Evolutionary conservation across 2,329 filamentous ascomycete species (phyloP).

Genomic region (Clarireedia monteithiana): DNA sequence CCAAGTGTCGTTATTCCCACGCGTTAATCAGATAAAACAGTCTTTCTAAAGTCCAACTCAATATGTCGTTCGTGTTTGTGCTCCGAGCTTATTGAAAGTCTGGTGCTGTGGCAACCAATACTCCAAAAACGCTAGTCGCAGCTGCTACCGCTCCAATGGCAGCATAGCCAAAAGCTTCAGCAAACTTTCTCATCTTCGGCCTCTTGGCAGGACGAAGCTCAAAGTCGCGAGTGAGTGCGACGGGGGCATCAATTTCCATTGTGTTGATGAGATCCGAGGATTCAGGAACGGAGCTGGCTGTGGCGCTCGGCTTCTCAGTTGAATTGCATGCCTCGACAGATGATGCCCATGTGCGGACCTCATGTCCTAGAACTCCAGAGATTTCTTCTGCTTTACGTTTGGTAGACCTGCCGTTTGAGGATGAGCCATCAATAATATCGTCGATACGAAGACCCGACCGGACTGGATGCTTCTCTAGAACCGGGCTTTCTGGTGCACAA

Average conservation of each 20-base stretch:
- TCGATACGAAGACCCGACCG: conserved; percentile 25
- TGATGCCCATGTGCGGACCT: conserved; percentile 20
- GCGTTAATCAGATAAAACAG: background rate
- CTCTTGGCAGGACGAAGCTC: conserved; percentile 22
- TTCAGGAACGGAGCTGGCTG: background rate
- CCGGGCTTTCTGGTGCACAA: conserved; percentile 5
- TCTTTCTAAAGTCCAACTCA: background rate
- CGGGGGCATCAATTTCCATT: background rate
- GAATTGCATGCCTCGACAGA: background rate
- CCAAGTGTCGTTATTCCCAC: background rate
- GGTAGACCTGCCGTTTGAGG: conserved; percentile 5
- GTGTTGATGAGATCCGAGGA: background rate
- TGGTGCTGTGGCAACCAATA: conserved; percentile 32
- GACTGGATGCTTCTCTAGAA: conserved; percentile 6
- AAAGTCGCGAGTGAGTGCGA: background rate
- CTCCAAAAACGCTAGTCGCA: conserved; percentile 31
- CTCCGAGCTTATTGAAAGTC: conserved; percentile 22
- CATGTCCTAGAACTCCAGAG: conserved; percentile 10
- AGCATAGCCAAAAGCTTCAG: conserved; percentile 25
- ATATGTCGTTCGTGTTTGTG: background rate
- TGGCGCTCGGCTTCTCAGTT: background rate
- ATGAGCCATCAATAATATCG: conserved; percentile 24
- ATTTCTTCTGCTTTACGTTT: conserved; percentile 29
- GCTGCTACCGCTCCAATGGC: conserved; percentile 31
- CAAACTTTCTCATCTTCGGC: conserved; percentile 19